phyloP scores from a whole-genome alignment of 805 yeast genomes.

The Ogataea kodamae region DNA sequence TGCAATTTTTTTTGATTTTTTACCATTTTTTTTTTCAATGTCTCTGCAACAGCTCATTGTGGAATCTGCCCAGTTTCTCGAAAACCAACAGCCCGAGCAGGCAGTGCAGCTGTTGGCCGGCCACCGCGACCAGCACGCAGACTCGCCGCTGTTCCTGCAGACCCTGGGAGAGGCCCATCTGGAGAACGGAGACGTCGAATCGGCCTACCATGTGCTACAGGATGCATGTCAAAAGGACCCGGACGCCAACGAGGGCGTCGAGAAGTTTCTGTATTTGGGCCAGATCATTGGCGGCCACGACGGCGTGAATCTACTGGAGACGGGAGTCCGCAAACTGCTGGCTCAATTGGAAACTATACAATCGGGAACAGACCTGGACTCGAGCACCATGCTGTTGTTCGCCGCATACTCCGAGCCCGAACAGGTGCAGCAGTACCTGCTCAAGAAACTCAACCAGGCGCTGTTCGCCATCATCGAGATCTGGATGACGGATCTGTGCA shows the following conservation, averaged over 20 bases:
- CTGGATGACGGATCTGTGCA: slow-evolving; percentile 97
- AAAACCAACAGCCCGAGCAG: slow-evolving; percentile 48
- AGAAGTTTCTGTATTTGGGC: slow-evolving; percentile 85
- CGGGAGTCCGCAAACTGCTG: slow-evolving; percentile 57
- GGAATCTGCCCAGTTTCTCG: slow-evolving; percentile 37
- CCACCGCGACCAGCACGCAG: slow-evolving; percentile 33
- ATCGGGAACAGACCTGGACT: slow-evolving; percentile 15
- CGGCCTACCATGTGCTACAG: slow-evolving; percentile 62
- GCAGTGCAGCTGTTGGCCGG: slow-evolving; percentile 50
- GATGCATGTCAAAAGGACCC: slow-evolving; percentile 69
- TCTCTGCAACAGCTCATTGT: slow-evolving; percentile 12
- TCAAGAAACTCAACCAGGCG: slow-evolving; percentile 68
- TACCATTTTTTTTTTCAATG: slow-evolving; percentile 6
- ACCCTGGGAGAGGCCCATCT: slow-evolving; percentile 71
- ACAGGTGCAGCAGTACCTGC: slow-evolving; percentile 35
- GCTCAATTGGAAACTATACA: slow-evolving; percentile 34
- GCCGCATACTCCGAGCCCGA: slow-evolving; percentile 28
- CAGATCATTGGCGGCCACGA: slow-evolving; percentile 82
- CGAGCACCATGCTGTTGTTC: slow-evolving; percentile 23
- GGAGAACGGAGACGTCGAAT: slow-evolving; percentile 76
- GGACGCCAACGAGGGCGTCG: slow-evolving; percentile 60
- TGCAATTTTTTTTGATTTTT: too few relatives aligned
- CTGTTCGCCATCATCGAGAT: slow-evolving; percentile 84
- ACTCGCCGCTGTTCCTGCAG: slow-evolving; percentile 47
- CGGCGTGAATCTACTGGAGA: slow-evolving; percentile 60